Evolutionary conservation across 495 filamentous ascomycete genomes (phyloP), one percentile per base, ranked within the genome.

Genomic region (Penicillium coffeae): DNA sequence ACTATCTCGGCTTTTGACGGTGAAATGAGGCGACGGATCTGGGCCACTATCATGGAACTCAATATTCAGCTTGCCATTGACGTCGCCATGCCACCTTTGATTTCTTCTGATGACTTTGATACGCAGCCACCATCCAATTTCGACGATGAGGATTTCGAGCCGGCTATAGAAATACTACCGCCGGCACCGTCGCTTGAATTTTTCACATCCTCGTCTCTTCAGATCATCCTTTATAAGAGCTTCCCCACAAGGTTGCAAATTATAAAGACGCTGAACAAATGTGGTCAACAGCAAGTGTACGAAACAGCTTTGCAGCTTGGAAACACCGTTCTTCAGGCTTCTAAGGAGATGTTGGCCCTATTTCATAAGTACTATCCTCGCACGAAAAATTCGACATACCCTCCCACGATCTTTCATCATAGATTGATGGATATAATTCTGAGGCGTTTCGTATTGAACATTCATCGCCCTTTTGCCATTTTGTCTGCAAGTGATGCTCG

Each of bases 41-140:
- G 82, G 82, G 72, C 70, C 1, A 79, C 78, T 6, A 68, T 85
- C 5, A 47, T 82, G 2, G 81, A 85, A 43, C 53, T 84, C 30
- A 58, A 54, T 25, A 33, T 78, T 0, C 79, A 82, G 47, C 60
- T 79, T 0, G 70, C 71, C 3, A 44, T 81, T 2, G 76, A 77
- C 44, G 67, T 71, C 0, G 75, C 65, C 3, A 74, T 74, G 64
- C 68, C 71, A 14, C 76, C 76, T 1, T 59, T 70, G 16, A 68
- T 83, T n/a, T 68, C 68, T 2, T 45, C 60, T 9, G 55, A 74
- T 12, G 75, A 81, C 7, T 82, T 73, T 51, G 77, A 82, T 52
- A 80, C 74, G 1, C 52, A 58, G 18, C 58, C 70, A 0, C 80
- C 80, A 0, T 59, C 68, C 2, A 82, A 83, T 33, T 36, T 72